Evolutionary conservation across 139 green algal species (phyloP), one percentile per base, ranked within the genome.

Genomic region (Picochlorum sp.): DNA sequence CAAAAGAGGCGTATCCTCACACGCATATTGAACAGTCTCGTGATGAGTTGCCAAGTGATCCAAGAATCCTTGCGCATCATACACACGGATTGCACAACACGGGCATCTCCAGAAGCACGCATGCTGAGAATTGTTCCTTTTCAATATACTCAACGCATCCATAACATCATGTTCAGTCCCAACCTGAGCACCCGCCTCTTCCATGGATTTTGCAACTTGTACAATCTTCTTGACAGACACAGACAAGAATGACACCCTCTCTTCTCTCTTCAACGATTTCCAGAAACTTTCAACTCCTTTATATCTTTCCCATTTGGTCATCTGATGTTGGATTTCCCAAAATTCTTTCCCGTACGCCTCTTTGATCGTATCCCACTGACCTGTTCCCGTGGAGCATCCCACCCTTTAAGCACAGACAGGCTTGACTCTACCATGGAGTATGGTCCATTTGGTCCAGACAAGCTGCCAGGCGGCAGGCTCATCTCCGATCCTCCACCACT

Each of bases 51-150:
- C 45, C 34, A 77, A 21, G 24, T 77, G 70, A 38, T 67, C 44
- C 45, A 64, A 21, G 44, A 72, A 77, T 2, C 51, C 57, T 16
- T 34, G 30, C 0, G 64, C 30, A 21, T 68, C 59, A 45, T 57
- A 28, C 34, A 57, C 5, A 14, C 70, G 64, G 44, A 62, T 21
- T 56, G 68, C 57, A 68, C 70, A 77, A 57, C 44, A 59, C 26
- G 70, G 70, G 49, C 70, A 77, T 59, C 64, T 47, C 70, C 70
- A 77, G 41, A 59, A 72, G 21, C 63, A 67, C 9, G 64, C 64
- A 37, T 50, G 59, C 7, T 26, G 21, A 11, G 56, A 54, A 51
- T 45, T 49, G 15, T 66, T 63, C 32, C 50, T 45, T 20, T 63
- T 54, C 37, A 77, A 63, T 57, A 77, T 63, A 13, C 45, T 52